Conservation (phyloP, 2,329 filamentous ascomycete species). For the Phialophora macrospora region DNA sequence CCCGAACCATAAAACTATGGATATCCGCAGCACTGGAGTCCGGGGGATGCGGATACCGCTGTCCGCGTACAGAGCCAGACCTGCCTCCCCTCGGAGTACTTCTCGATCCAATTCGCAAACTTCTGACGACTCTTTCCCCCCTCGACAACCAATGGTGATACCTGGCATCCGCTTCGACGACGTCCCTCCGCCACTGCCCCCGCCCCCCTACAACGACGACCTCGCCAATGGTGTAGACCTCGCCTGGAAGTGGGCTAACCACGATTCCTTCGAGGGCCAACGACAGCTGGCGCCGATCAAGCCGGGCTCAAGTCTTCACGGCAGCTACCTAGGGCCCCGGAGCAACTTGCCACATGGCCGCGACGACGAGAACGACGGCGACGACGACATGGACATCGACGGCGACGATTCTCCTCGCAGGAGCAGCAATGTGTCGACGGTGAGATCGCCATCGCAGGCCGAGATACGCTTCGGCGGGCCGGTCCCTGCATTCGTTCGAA, state of each 20-base stretch:
- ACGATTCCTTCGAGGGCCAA: constrained; percentile 50
- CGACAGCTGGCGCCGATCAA: constrained; percentile 51
- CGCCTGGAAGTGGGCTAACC: constrained; percentile 68
- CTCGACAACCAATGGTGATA: constrained; percentile 66
- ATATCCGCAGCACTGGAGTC: constrained; percentile 30
- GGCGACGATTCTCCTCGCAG: constrained; percentile 45
- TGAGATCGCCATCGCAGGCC: constrained; percentile 26
- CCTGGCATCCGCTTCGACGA: constrained; percentile 57
- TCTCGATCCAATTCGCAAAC: constrained; percentile 47
- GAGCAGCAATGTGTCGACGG: constrained; percentile 43
- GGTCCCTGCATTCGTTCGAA: constrained; percentile 69
- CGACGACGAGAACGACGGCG: constrained; percentile 41
- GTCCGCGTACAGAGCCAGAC: constrained; percentile 26
- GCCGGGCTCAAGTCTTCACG: constrained; percentile 57
- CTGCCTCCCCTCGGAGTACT: constrained; percentile 36
- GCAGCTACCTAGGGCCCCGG: constrained; percentile 46
- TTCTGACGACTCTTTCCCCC: constrained; percentile 48
- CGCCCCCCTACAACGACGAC: constrained; percentile 63
- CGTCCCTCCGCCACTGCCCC: constrained; percentile 68
- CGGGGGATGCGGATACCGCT: constrained; percentile 28
- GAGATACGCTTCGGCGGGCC: constrained; percentile 57
- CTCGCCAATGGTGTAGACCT: constrained; percentile 63
- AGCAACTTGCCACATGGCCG: constrained; percentile 40
- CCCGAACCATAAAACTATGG: constrained; percentile 27
- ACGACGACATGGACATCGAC: constrained; percentile 47